A percentile compares a stretch with the other conserved stretches of the same genome.
These are phyloP conservation scores for Xerocomus cyaneibrunnescens DNA, from an alignment of 1,284 basidiomycete genomes.

Conservation along the genomic window DNA sequence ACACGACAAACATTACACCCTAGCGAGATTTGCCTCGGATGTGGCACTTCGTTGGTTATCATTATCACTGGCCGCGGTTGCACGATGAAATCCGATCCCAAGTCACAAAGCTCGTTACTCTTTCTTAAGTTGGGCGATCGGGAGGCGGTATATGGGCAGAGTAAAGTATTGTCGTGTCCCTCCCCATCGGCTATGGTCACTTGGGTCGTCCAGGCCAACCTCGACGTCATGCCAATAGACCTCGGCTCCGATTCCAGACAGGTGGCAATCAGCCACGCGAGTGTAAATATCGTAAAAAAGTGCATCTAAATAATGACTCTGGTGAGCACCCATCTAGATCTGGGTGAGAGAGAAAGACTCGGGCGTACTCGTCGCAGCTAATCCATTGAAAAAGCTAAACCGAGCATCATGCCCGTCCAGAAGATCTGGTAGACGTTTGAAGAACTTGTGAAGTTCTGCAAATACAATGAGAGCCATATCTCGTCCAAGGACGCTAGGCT, in stretches of 20 bases:
- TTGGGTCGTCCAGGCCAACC: slow-evolving; percentile 43
- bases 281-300: slow-evolving; percentile 94
- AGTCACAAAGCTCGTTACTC: background rate
- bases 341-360: background rate
- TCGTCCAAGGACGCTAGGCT: slow-evolving; percentile 11
- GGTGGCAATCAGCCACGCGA: slow-evolving; percentile 81
- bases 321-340: slow-evolving; percentile 9
- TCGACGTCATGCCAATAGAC: slow-evolving; percentile 77
- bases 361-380: slow-evolving; percentile 86
- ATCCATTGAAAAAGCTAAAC: slow-evolving; percentile 97
- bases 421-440: slow-evolving; percentile 79
- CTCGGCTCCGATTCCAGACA: slow-evolving; percentile 75
- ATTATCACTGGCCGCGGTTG: background rate
- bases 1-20: too few relatives aligned
- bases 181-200: slow-evolving; percentile 60
- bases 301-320: slow-evolving; percentile 51
- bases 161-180: slow-evolving; percentile 72
- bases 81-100: background rate
- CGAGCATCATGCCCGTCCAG: slow-evolving; percentile 74
- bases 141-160: slow-evolving; percentile 64
- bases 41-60: too few relatives aligned
- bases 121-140: slow-evolving; percentile 48
- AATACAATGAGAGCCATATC: background rate
- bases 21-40: too few relatives aligned
- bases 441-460: slow-evolving; percentile 78